These are phyloP conservation scores for Dictyostelium discoideum DNA, from an alignment of 78 protist species.

Conservation along the genomic window dicty_2.7 NC_007090.3:1903501-1904000, in stretches of 20 bases:
- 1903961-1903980: not conserved
- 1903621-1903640: no score
- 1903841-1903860: not conserved
- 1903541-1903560: no score
- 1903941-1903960: not conserved
- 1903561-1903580: no score
- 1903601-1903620: no score
- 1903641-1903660: no score
- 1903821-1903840: not conserved
- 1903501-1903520: no score
- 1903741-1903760: not conserved
- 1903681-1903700: no score
- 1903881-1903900: not conserved
- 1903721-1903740: not conserved
- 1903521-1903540: no score
- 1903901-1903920: not conserved
- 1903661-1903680: no score
- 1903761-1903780: not conserved
- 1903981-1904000: not conserved
- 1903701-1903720: no score
- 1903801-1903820: not conserved
- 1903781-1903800: not conserved
- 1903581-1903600: no score
- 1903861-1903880: not conserved
- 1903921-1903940: not conserved